phyloP scores from a whole-genome alignment of 1,284 basidiomycete species.

The Mycena citricolor region DNA sequence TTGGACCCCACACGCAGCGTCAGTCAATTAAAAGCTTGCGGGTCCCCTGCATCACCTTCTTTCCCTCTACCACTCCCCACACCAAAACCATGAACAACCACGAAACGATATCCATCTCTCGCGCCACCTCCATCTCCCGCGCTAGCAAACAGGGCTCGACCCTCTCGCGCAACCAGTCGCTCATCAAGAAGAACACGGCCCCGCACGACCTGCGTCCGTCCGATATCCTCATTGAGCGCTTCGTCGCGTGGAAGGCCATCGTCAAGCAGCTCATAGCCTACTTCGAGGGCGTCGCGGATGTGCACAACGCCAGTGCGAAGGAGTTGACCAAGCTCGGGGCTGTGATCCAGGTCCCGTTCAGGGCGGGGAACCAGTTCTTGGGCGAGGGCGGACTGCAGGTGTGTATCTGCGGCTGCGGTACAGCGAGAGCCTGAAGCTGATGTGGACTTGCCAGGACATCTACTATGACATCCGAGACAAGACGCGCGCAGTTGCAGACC shows the following conservation, averaged over 20 bases:
- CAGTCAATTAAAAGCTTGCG: too few relatives aligned
- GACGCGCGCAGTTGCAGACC: slow-evolving; percentile 91
- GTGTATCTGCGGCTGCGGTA: slow-evolving; percentile 16
- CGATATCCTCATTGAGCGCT: slow-evolving; percentile 96
- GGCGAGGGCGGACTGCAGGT: slow-evolving; percentile 89
- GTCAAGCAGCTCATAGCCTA: slow-evolving; percentile 93
- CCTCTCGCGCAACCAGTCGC: slow-evolving; percentile 73
- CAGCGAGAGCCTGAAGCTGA: neutral
- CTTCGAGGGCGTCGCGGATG: slow-evolving; percentile 90
- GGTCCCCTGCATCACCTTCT: too few relatives aligned
- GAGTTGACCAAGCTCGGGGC: slow-evolving; percentile 96
- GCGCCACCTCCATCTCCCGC: slow-evolving; percentile 70
- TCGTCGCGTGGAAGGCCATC: slow-evolving; percentile 91
- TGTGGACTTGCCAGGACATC: slow-evolving; percentile 62
- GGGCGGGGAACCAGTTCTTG: slow-evolving; percentile 92
- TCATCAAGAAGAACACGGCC: slow-evolving; percentile 89
- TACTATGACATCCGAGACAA: slow-evolving; percentile 95
- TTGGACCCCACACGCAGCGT: too few relatives aligned
- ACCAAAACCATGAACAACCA: slow-evolving; percentile 18
- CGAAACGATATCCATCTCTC: slow-evolving; percentile 48
- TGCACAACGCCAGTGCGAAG: slow-evolving; percentile 92
- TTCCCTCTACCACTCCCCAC: too few relatives aligned
- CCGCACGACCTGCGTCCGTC: slow-evolving; percentile 91
- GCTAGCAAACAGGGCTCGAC: slow-evolving; percentile 65
- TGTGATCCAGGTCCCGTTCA: slow-evolving; percentile 97